phyloP scores from a whole-genome alignment of 345 rosid genomes.

The Boechera retrofracta region DNA sequence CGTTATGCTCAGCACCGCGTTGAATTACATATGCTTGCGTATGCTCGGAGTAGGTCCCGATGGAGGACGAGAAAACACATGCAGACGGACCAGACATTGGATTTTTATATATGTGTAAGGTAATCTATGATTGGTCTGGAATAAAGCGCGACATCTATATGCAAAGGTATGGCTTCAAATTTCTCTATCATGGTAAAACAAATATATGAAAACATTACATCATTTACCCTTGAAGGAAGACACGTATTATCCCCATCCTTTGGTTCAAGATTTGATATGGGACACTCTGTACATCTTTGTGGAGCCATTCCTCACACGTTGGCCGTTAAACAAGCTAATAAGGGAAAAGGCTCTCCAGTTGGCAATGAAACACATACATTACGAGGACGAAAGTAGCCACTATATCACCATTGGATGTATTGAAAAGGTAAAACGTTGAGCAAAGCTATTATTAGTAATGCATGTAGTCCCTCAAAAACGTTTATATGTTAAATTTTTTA shows the following conservation, averaged over 20 bases:
- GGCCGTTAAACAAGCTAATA: conserved; percentile 60
- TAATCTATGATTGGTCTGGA: conserved; percentile 81
- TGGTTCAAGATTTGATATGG: conserved; percentile 68
- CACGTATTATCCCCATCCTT: conserved; percentile 55
- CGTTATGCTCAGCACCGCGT: conserved; percentile 59
- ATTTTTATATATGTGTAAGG: conserved; percentile 34
- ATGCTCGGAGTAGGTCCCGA: conserved; percentile 54
- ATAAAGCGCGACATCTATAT: conserved; percentile 49
- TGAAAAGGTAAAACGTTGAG: conserved; percentile 52
- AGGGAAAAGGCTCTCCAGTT: conserved; percentile 55
- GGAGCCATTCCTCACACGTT: conserved; percentile 58
- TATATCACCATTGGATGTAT: conserved; percentile 62
- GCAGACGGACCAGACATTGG: conserved; percentile 61
- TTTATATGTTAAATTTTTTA: neutral
- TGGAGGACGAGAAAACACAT: conserved; percentile 49
- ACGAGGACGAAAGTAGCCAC: conserved; percentile 61
- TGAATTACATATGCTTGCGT: conserved; percentile 61
- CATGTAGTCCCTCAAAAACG: neutral
- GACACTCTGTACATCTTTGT: conserved; percentile 47
- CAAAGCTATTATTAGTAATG: neutral
- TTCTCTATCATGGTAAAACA: neutral
- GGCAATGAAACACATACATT: conserved; percentile 64
- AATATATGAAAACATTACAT: neutral
- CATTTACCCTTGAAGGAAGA: conserved; percentile 57
- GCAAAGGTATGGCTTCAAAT: conserved; percentile 51